These are phyloP conservation scores for Colletotrichum sansevieriae DNA, from an alignment of 2,329 filamentous ascomycete species.

Conservation along the genomic window DNA sequence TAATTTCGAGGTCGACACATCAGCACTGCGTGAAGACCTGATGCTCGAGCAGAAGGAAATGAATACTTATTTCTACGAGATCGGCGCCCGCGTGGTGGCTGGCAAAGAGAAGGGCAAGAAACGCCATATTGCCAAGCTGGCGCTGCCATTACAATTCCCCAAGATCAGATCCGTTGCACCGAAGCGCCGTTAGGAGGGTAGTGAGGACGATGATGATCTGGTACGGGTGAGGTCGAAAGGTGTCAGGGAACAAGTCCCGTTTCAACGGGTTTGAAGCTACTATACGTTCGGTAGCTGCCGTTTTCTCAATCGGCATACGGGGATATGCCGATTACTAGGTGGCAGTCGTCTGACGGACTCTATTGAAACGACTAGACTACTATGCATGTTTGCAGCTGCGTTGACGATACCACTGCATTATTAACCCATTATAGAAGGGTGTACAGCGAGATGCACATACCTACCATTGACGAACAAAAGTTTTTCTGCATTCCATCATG, in stretches of 20 bases:
- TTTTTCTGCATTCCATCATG: not conserved
- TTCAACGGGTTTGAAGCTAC: slow-evolving; percentile 1
- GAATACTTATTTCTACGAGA: slow-evolving; percentile 79
- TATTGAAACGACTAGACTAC: not conserved
- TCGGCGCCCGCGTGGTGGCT: slow-evolving; percentile 77
- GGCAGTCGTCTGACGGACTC: not conserved
- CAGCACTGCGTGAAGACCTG: slow-evolving; percentile 78
- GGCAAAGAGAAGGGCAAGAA: slow-evolving; percentile 71
- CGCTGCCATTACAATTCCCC: slow-evolving; percentile 86
- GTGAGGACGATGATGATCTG: slow-evolving; percentile 19
- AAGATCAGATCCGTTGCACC: slow-evolving; percentile 61
- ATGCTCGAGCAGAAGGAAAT: slow-evolving; percentile 79
- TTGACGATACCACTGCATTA: slow-evolving; percentile 19
- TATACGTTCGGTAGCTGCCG: not conserved
- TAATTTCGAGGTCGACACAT: slow-evolving; percentile 79
- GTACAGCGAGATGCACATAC: not conserved
- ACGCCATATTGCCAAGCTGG: slow-evolving; percentile 75
- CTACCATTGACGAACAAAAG: slow-evolving; percentile 13
- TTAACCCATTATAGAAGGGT: slow-evolving; percentile 10
- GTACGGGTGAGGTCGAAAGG: not conserved
- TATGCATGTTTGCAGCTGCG: slow-evolving; percentile 10
- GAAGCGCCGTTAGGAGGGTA: slow-evolving; percentile 39
- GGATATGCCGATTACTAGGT: not conserved
- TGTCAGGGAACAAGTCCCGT: not conserved
- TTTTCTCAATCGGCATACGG: not conserved